A percentile compares a stretch with the other conserved stretches of the same genome.
Conservation (phyloP, 345 rosid species). For the Murraya paniculata region DNA sequence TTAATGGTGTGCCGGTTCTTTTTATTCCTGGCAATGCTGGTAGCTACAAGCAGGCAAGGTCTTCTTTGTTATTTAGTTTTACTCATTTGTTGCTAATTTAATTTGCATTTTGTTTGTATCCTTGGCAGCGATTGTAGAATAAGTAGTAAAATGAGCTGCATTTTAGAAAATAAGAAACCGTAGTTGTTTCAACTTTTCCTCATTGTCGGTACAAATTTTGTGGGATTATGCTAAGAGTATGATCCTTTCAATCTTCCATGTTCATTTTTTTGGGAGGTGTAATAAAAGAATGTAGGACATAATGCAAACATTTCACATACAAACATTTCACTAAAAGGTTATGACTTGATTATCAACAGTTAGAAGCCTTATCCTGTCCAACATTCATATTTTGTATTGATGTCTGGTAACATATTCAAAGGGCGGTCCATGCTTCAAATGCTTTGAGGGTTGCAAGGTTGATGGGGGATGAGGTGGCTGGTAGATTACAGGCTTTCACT, state of each 20-base stretch:
- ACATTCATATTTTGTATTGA: not conserved
- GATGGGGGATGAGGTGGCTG: not conserved
- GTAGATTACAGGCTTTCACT: not conserved
- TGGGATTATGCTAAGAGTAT: not conserved
- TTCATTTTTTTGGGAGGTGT: not conserved
- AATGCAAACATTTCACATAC: too few species aligned
- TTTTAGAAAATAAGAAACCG: not conserved
- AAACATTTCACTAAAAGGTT: not conserved
- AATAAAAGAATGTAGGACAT: too few species aligned
- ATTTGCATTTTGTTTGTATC: not conserved
- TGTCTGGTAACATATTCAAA: not conserved
- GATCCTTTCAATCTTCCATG: too few species aligned
- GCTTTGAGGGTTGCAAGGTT: not conserved
- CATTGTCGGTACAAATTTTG: not conserved
- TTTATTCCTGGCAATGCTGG: constrained; percentile 97
- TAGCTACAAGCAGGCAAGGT: constrained; percentile 88
- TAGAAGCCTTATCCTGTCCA: not conserved
- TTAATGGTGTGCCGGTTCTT: constrained; percentile 90
- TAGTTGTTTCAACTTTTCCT: not conserved
- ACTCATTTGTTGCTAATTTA: not conserved
- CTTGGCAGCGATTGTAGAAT: not conserved
- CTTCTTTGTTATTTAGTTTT: constrained; percentile 11
- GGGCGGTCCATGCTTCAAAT: not conserved
- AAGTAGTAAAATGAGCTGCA: too few species aligned
- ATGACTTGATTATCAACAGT: not conserved